A percentile compares a stretch with the other conserved stretches of the same genome.
These are phyloP conservation scores for Sanghuangporus sanghuang DNA, from an alignment of 1,284 basidiomycete genomes.

Conservation along the genomic window DNA sequence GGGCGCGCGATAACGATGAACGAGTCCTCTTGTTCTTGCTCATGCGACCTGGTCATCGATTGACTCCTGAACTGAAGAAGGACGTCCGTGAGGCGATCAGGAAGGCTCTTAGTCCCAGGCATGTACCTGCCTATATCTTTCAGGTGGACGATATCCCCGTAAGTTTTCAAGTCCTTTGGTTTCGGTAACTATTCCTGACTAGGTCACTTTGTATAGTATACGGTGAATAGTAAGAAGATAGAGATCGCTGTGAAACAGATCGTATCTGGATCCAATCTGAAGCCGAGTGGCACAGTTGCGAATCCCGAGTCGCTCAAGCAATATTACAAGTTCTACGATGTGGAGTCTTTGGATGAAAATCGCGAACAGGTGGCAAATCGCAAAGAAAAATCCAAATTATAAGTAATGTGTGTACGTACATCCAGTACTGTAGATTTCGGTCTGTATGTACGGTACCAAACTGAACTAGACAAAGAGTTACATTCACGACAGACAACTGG, in stretches of 20 bases:
- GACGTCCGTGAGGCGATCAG: conserved; percentile 58
- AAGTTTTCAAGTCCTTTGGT: conserved; percentile 23
- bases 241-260: conserved; percentile 74
- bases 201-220: conserved; percentile 41
- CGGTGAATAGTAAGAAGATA: conserved; percentile 69
- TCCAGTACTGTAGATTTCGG: too few species aligned
- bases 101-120: conserved; percentile 63
- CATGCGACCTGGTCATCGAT: conserved; percentile 51
- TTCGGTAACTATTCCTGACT: neutral
- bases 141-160: conserved; percentile 62
- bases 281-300: conserved; percentile 64
- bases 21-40: conserved; percentile 84
- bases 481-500: too few species aligned
- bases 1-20: conserved; percentile 71
- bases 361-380: neutral
- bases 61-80: conserved; percentile 43
- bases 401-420: neutral
- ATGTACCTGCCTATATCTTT: conserved; percentile 67
- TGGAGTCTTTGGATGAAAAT: neutral
- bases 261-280: conserved; percentile 53
- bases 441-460: too few species aligned
- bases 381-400: neutral
- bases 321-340: conserved; percentile 46
- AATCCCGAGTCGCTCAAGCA: conserved; percentile 59
- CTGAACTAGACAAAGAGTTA: too few species aligned